These are phyloP conservation scores for Staphylotrichum longicolle DNA, from an alignment of 495 filamentous ascomycete species.

Conservation along the genomic window DNA sequence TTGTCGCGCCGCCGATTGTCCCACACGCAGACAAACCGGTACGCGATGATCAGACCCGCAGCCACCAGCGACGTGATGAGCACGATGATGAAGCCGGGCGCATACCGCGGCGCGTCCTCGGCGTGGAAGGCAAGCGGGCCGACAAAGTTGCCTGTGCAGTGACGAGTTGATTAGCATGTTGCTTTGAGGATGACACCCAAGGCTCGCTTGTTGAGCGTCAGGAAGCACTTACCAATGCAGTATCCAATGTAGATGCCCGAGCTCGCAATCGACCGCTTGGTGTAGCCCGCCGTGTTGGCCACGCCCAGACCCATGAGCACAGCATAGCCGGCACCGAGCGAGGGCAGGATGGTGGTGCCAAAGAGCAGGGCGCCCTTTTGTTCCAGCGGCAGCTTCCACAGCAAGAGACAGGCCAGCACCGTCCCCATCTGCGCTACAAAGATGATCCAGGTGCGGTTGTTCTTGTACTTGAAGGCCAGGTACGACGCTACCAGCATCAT, in stretches of 20 bases:
- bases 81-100: constrained; percentile 40
- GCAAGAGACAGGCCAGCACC: constrained; percentile 26
- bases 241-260: constrained; percentile 46
- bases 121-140: constrained; percentile 40
- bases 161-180: too few species aligned
- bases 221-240: constrained; percentile 34
- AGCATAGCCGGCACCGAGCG: constrained; percentile 21
- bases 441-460: neutral
- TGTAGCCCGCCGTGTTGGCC: constrained; percentile 50
- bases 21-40: constrained; percentile 24
- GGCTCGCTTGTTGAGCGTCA: neutral
- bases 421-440: neutral
- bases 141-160: constrained; percentile 34
- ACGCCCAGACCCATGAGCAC: constrained; percentile 44
- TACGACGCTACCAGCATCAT: constrained; percentile 39
- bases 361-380: constrained; percentile 43
- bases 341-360: constrained; percentile 38
- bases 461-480: constrained; percentile 29
- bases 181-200: too few species aligned
- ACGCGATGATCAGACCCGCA: constrained; percentile 34
- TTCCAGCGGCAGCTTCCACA: constrained; percentile 37
- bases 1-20: constrained; percentile 19
- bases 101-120: constrained; percentile 36
- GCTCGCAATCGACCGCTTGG: constrained; percentile 40
- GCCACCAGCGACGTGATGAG: constrained; percentile 38